Evolutionary conservation across 179 eudicot species (phyloP).

Genomic region (Patellifolia procumbens): DNA sequence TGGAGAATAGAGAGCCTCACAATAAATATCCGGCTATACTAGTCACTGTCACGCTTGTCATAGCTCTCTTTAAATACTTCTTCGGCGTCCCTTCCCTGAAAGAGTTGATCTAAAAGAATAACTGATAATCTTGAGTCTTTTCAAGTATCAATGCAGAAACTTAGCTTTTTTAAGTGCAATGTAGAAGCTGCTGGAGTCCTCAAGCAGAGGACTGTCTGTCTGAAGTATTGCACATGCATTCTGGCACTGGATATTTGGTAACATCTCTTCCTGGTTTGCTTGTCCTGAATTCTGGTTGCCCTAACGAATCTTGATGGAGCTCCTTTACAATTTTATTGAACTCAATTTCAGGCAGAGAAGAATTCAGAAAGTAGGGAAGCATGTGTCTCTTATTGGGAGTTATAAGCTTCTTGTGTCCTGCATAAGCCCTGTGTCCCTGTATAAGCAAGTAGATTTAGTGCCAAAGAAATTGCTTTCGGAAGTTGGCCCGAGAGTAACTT

Average conservation of each 20-base stretch:
- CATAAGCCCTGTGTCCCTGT: constrained; percentile 94
- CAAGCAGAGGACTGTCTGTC: constrained; percentile 21
- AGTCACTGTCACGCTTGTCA: neutral
- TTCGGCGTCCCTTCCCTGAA: neutral
- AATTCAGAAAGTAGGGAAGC: constrained; percentile 69
- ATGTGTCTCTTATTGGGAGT: constrained; percentile 94
- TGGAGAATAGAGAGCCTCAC: neutral
- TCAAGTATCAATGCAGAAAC: neutral
- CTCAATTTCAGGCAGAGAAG: constrained; percentile 71
- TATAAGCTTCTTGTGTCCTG: constrained; percentile 86
- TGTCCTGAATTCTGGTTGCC: constrained; percentile 81
- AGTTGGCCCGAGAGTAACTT: neutral
- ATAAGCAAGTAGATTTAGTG: constrained; percentile 20
- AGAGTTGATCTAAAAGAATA: neutral
- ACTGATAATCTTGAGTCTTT: neutral
- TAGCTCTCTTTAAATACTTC: neutral
- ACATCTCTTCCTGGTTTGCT: constrained; percentile 81
- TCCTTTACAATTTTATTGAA: constrained; percentile 68
- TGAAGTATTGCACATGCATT: constrained; percentile 78
- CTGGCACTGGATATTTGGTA: constrained; percentile 84
- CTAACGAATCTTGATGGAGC: constrained; percentile 78
- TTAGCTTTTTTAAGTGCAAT: no score
- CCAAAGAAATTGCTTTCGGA: neutral
- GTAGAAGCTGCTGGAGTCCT: no score
- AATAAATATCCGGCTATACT: neutral